These are phyloP conservation scores for Agaricus subrufescens DNA, from an alignment of 768 basidiomycete genomes.

Conservation along the genomic window DNA sequence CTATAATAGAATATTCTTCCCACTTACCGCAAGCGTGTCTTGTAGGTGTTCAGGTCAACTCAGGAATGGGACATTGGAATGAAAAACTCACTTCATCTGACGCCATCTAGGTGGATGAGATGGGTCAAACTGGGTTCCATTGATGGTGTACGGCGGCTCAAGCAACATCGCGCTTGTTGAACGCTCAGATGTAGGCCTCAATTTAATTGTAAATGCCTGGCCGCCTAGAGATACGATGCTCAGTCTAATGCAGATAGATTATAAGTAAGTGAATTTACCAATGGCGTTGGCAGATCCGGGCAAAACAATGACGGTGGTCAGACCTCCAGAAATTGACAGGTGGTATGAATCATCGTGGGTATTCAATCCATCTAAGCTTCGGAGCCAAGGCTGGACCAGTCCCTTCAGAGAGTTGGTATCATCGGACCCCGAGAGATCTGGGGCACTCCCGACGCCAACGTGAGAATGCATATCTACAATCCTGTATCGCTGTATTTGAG, in stretches of 20 bases:
- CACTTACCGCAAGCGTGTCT: slow-evolving; percentile 46
- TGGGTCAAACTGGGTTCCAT: slow-evolving; percentile 35
- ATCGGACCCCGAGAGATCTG: slow-evolving; percentile 24
- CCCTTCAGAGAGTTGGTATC: slow-evolving; percentile 55
- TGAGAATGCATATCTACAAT: slow-evolving; percentile 52
- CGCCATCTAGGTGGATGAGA: slow-evolving; percentile 50
- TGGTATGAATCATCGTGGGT: slow-evolving; percentile 69
- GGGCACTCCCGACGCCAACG: slow-evolving; percentile 33
- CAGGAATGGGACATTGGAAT: neutral
- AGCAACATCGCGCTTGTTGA: slow-evolving; percentile 72
- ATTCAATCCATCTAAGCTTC: slow-evolving; percentile 70
- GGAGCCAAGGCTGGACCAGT: slow-evolving; percentile 49
- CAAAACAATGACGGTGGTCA: slow-evolving; percentile 71
- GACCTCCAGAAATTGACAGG: slow-evolving; percentile 69
- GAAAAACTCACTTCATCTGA: slow-evolving; percentile 60
- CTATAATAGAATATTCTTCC: neutral
- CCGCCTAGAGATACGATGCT: slow-evolving; percentile 41
- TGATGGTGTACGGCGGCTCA: slow-evolving; percentile 61
- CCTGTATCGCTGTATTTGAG: slow-evolving; percentile 13
- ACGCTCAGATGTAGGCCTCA: slow-evolving; percentile 66
- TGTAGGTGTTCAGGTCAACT: neutral
- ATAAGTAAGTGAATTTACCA: slow-evolving; percentile 25
- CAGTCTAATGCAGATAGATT: neutral
- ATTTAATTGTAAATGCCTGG: slow-evolving; percentile 81
- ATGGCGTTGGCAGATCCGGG: slow-evolving; percentile 70